These are phyloP conservation scores for Periconia sp. DNA, from an alignment of 2,329 filamentous ascomycete genomes.

Conservation along the genomic window DNA sequence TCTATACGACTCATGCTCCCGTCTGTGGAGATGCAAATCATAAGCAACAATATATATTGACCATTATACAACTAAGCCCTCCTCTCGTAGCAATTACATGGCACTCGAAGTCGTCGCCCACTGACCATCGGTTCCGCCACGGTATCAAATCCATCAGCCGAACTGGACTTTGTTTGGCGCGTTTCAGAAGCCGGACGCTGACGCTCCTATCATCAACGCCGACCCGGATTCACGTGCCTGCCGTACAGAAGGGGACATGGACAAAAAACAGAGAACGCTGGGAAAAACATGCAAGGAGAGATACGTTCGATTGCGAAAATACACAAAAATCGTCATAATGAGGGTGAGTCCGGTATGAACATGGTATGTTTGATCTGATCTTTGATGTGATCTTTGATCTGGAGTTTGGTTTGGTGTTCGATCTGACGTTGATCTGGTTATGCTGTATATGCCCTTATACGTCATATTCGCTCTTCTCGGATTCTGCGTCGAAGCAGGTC, in stretches of 20 bases:
- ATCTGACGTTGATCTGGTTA: no score
- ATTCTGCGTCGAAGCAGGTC: slow-evolving; percentile 53
- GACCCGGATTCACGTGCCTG: background rate
- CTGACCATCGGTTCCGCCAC: slow-evolving; percentile 11
- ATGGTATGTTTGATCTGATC: no score
- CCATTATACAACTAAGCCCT: slow-evolving; percentile 2
- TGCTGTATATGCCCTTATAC: background rate
- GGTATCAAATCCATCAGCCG: slow-evolving; percentile 8
- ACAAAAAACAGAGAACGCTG: background rate
- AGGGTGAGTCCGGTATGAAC: no score
- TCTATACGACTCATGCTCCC: background rate
- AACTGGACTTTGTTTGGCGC: slow-evolving; percentile 9
- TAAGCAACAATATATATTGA: slow-evolving; percentile 10
- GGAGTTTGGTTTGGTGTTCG: no score
- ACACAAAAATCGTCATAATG: slow-evolving; percentile 3
- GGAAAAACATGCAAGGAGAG: slow-evolving; percentile 1
- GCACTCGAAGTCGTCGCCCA: slow-evolving; percentile 5
- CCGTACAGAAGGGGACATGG: no score
- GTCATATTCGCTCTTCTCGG: slow-evolving; percentile 26
- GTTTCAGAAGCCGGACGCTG: slow-evolving; percentile 14
- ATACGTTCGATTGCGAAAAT: slow-evolving; percentile 1
- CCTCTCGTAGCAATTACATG: background rate
- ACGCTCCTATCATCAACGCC: background rate
- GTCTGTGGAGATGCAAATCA: no score
- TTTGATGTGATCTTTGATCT: no score